Percentiles rank a stretch among this genome's conserved stretches.
Conservation (phyloP, 2,329 filamentous ascomycete species). For the Penicillium digitatum region DNA sequence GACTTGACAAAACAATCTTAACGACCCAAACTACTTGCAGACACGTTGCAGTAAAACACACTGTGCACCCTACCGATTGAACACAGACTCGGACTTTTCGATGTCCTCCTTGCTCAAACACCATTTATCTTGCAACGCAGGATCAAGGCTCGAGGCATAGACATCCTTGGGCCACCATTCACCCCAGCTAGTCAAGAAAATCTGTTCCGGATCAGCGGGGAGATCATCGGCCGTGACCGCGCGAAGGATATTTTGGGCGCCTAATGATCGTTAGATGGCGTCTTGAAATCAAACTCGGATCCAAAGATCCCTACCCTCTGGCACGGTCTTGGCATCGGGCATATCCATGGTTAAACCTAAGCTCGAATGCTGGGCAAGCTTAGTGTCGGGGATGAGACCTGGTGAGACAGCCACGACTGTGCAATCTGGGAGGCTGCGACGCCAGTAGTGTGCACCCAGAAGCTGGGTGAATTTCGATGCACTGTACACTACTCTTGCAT, state of each 20-base stretch:
- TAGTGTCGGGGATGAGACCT: slow-evolving; percentile 20
- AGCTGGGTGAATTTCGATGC: slow-evolving; percentile 25
- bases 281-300: background rate
- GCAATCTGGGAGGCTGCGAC: slow-evolving; percentile 21
- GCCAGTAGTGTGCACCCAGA: slow-evolving; percentile 26
- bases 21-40: background rate
- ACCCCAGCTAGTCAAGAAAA: slow-evolving; percentile 30
- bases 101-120: slow-evolving; percentile 24
- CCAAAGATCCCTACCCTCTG: slow-evolving; percentile 16
- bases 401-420: slow-evolving; percentile 25
- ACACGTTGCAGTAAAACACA: background rate
- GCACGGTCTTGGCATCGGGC: slow-evolving; percentile 25
- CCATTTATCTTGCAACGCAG: slow-evolving; percentile 23
- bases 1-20: background rate
- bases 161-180: slow-evolving; percentile 30
- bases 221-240: slow-evolving; percentile 18
- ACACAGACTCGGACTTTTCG: slow-evolving; percentile 17
- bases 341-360: slow-evolving; percentile 21
- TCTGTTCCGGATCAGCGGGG: slow-evolving; percentile 23
- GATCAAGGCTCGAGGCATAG: slow-evolving; percentile 20
- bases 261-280: slow-evolving; percentile 10
- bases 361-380: slow-evolving; percentile 14
- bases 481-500: slow-evolving; percentile 19
- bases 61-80: background rate
- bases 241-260: slow-evolving; percentile 23